Evolutionary conservation across 1,284 basidiomycete species (phyloP), one percentile per base, ranked within the genome.

Genomic region (Trametes hirsuta): DNA sequence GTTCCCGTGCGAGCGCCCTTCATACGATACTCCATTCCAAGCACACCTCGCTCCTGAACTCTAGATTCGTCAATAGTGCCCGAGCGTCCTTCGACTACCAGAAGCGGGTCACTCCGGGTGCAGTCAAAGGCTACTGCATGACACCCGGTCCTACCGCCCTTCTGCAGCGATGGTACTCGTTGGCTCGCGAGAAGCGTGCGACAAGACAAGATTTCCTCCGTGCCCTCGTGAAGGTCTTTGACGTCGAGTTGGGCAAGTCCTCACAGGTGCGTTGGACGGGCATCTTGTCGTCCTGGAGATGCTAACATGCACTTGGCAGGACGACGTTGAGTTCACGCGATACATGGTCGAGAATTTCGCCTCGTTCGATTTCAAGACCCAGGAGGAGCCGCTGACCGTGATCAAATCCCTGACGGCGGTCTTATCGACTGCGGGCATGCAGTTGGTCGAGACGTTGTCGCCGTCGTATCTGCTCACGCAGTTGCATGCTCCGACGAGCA

Each of bases 341-440:
- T 99, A 94, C 75, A 90, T 98, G 81, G 91, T 94, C 0, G 97
- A 99, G 74, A 98, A 97, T 70, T 88, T 99, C 59, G 85, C 94
- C 0, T 81, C 88, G 1, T 85, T 99, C 59, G 95, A 98, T 49
- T 98, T 96, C 80, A 97, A 95, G 77, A 91, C 92, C 0, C 88
- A 91, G 69, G 97, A 99, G 72, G 97, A 99, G 77, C 87, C 91
- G 3, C 79, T 98, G 58, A 85, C 89, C 0, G 87, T 98, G 18
- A 84, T 98, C 68, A 90, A 90, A 65, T 84, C 86, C 54, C 82
- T 98, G 48, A 95, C 92, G 4, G 81, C 83, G 11, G 83, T 94
- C 10, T 78, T 98, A 40, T 95, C 95, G 0, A 93, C 91, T 0
- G 85, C 88, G 2, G 95, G 95, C 22, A 87, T 90, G 78, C 93